A percentile compares a stretch with the other conserved stretches of the same genome.
Evolutionary conservation across 176 grass and related monocot genomes (phyloP).

Genomic region (Cymbopogon citratus): DNA sequence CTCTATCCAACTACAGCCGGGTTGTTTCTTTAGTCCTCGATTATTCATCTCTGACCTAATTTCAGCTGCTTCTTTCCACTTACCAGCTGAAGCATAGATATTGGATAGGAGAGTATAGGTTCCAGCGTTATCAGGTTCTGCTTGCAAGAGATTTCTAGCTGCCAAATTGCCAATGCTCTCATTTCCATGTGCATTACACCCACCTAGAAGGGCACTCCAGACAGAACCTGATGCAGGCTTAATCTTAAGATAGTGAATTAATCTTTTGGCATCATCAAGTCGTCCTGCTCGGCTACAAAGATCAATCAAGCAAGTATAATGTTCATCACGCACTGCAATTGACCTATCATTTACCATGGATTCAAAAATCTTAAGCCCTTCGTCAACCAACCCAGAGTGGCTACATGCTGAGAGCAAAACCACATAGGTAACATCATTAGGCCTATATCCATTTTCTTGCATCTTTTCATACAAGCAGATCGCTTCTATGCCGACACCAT

Average conservation of each 20-base stretch:
- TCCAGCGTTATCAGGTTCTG: constrained; percentile 64
- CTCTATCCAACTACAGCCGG: constrained; percentile 88
- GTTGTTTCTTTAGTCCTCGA: constrained; percentile 76
- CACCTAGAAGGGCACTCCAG: constrained; percentile 68
- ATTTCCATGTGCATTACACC: constrained; percentile 66
- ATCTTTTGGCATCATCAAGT: constrained; percentile 58
- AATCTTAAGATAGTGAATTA: constrained; percentile 57
- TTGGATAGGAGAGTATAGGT: constrained; percentile 69
- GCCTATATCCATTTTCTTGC: constrained; percentile 52
- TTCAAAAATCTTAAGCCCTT: constrained; percentile 67
- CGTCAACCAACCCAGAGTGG: constrained; percentile 63
- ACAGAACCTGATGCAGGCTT: constrained; percentile 43
- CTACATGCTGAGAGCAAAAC: constrained; percentile 77
- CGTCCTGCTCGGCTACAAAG: constrained; percentile 67
- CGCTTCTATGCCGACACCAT: constrained; percentile 58
- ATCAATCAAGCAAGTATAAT: constrained; percentile 74
- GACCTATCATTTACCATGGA: constrained; percentile 53
- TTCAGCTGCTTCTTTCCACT: constrained; percentile 75
- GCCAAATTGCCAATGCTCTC: constrained; percentile 51
- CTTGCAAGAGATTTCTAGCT: constrained; percentile 61
- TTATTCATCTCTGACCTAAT: constrained; percentile 70
- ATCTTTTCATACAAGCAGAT: constrained; percentile 53
- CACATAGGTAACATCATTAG: constrained; percentile 82
- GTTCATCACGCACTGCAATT: constrained; percentile 59
- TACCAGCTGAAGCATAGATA: constrained; percentile 84